These are phyloP conservation scores for Guadua angustifolia DNA, from an alignment of 176 grass and related monocot genomes.

Conservation along the genomic window DNA sequence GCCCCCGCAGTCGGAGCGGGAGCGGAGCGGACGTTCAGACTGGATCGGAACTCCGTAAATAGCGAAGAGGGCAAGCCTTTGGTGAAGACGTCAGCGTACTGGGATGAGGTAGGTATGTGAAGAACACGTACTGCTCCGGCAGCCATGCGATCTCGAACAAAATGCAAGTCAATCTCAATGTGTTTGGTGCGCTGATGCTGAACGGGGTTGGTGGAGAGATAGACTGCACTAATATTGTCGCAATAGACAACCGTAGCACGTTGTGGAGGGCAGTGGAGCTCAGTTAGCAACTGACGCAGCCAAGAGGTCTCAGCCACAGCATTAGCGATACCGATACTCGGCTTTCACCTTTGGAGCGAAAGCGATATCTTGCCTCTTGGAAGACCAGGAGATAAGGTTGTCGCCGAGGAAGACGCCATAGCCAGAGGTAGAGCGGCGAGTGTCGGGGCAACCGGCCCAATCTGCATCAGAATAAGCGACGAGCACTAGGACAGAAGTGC, in stretches of 20 bases:
- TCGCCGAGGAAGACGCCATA: background rate
- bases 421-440: background rate
- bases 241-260: background rate
- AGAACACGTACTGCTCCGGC: too few species aligned
- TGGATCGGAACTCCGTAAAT: too few species aligned
- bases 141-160: too few species aligned
- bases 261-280: background rate
- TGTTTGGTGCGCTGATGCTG: too few species aligned
- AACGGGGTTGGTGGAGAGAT: too few species aligned
- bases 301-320: background rate
- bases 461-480: background rate
- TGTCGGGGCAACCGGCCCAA: background rate
- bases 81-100: too few species aligned
- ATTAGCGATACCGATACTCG: background rate
- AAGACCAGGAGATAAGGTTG: background rate
- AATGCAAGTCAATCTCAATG: too few species aligned
- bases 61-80: too few species aligned
- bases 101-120: too few species aligned
- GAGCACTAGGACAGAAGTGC: rapidly evolving
- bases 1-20: too few species aligned
- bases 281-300: background rate
- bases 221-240: too few species aligned
- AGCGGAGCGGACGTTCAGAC: too few species aligned
- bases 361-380: background rate
- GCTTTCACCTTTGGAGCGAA: background rate